phyloP scores from a whole-genome alignment of 2,329 filamentous ascomycete species.

The Alternaria panax region DNA sequence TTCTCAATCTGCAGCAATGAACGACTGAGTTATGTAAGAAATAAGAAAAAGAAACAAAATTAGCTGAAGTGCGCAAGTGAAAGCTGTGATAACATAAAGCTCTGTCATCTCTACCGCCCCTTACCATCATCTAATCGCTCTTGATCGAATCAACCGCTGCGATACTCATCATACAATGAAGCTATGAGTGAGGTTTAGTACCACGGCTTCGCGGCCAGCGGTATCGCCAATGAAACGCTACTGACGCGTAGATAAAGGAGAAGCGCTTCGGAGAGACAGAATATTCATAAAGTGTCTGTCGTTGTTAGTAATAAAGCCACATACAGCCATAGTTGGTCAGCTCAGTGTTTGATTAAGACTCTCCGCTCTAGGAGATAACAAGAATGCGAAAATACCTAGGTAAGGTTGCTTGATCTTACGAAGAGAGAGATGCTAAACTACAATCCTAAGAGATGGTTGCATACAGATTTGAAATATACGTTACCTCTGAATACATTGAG shows the following conservation, averaged over 20 bases:
- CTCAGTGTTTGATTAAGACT: not conserved
- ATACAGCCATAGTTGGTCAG: not conserved
- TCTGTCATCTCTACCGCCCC: no score
- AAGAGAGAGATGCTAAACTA: not conserved
- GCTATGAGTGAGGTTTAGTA: not conserved
- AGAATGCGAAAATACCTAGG: not conserved
- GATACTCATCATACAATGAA: no score
- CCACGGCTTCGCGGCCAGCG: not conserved
- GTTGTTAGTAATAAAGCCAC: not conserved
- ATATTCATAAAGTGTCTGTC: not conserved
- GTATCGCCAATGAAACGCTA: not conserved
- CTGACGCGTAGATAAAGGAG: not conserved
- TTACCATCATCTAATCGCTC: no score
- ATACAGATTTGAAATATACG: not conserved
- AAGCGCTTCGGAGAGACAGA: not conserved
- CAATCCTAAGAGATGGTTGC: not conserved
- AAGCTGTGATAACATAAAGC: no score
- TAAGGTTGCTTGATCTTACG: not conserved
- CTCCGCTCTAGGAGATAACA: not conserved
- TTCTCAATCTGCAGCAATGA: not conserved
- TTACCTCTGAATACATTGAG: not conserved
- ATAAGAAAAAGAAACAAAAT: no score
- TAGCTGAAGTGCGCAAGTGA: no score
- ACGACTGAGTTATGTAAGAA: not conserved
- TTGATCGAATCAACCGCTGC: no score